A percentile compares a stretch with the other conserved stretches of the same genome.
These are phyloP conservation scores for Cladophialophora immunda DNA, from an alignment of 2,329 filamentous ascomycete species.

Conservation along the genomic window DNA sequence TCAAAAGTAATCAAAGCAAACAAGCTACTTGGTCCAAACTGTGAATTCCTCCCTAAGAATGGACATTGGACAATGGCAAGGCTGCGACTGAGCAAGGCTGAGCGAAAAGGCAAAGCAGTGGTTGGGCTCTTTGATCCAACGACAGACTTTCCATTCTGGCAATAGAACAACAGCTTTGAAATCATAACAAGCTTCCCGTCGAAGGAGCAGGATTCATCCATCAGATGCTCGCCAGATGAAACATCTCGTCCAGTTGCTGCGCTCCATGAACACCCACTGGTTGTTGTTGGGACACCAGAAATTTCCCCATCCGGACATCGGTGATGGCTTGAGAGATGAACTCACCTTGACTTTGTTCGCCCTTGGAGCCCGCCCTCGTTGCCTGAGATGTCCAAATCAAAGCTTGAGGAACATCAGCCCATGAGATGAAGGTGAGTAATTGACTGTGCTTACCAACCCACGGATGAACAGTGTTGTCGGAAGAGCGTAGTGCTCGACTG, in stretches of 20 bases:
- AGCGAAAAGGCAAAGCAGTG: neutral
- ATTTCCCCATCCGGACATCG: constrained; percentile 1
- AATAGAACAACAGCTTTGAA: neutral
- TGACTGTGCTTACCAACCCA: neutral
- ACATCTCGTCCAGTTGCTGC: neutral
- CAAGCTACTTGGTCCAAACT: neutral
- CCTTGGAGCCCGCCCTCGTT: neutral
- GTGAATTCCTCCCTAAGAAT: too few species aligned
- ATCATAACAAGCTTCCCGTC: neutral
- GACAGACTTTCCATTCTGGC: neutral
- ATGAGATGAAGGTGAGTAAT: neutral
- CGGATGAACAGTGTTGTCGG: neutral
- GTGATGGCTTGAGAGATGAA: neutral
- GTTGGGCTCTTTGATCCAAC: neutral
- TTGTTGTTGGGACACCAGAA: neutral
- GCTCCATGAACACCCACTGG: neutral
- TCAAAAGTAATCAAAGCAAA: neutral
- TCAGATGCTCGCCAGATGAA: neutral
- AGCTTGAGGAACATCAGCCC: neutral
- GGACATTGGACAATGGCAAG: neutral
- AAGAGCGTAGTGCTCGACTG: neutral
- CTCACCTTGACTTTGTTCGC: neutral
- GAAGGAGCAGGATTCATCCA: neutral
- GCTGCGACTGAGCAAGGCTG: neutral
- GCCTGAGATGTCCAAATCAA: neutral